A percentile compares a stretch with the other conserved stretches of the same genome.
These are phyloP conservation scores for Nosema bombycis DNA, from an alignment of 371 early-diverging fungal species.

Conservation along the genomic window DNA sequence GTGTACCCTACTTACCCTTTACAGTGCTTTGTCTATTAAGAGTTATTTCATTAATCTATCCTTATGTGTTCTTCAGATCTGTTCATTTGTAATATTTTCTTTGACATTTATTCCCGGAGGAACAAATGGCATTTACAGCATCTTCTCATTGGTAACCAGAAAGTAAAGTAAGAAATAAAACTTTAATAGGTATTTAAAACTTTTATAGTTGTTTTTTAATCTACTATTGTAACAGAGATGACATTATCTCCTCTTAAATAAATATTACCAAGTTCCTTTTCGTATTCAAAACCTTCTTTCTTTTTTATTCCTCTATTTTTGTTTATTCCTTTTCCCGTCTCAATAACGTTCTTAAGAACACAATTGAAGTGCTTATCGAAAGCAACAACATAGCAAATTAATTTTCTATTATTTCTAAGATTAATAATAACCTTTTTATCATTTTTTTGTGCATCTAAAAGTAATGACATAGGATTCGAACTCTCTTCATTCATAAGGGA, in stretches of 20 bases:
- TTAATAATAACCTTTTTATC: conserved; percentile 12
- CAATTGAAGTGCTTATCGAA: conserved; percentile 58
- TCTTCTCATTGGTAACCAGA: conserved; percentile 45
- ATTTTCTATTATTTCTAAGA: conserved; percentile 38
- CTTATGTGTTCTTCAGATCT: conserved; percentile 47
- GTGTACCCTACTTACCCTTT: conserved; percentile 52
- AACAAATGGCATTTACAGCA: conserved; percentile 48
- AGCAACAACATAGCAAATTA: conserved; percentile 21
- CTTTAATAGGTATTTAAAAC: too few relatives aligned
- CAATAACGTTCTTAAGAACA: conserved; percentile 42
- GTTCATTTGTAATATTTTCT: conserved; percentile 53
- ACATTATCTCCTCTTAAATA: conserved; percentile 55
- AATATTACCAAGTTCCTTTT: conserved; percentile 34
- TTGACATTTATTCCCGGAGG: conserved; percentile 61
- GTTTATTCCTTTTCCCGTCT: conserved; percentile 21
- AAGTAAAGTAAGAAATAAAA: conserved; percentile 33
- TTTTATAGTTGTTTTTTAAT: background rate
- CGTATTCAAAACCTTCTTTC: conserved; percentile 28
- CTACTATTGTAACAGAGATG: conserved; percentile 27
- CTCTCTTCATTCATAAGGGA: background rate
- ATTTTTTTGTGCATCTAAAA: background rate
- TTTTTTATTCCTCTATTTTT: conserved; percentile 45
- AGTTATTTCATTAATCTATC: conserved; percentile 45
- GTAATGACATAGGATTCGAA: background rate
- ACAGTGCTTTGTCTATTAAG: conserved; percentile 31